Base-by-base conservation (phyloP, 306 rosid species). In the Mimosa bimucronata region DNA sequence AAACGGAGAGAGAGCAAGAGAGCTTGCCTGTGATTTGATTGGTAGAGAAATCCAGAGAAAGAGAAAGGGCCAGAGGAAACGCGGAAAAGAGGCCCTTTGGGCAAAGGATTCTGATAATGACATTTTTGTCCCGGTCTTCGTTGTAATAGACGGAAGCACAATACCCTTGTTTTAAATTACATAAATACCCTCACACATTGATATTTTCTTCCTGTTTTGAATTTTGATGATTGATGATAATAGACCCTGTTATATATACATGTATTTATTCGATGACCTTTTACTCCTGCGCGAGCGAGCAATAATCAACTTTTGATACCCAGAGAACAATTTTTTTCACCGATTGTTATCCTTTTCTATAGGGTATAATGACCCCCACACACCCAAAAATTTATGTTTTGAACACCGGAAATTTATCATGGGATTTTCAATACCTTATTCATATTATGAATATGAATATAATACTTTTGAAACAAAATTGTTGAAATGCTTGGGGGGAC, bases 1-100 rank as follows among this genome's bases (percentile, higher is more conserved):
- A 42, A 19, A 69, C 71, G 78, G 55, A 83, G 71, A 75, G 79
- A 71, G 79, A 62, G 48, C 65, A 71, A 18, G 76, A 77, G 85
- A 83, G 77, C 26, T 61, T 46, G 68, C 66, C 76, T 65, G 74
- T 73, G 92, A 88, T 78, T 83, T 81, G 91, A 88, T 86, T 87
- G 92, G 88, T 46, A 84, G 87, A 82, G 66, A 79, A 81, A 73
- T 68, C 82, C 57, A 83, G 52, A 41, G 84, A 79, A 65, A 40
- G 77, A 74, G 67, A 34, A 1, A 34, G 77, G 84, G 69, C 82
- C 84, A 74, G 81, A 53, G 74, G 48, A 84, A 87, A 85, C 84
- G 85, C 84, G 85, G 81, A 90, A 77, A 64, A 52, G 74, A 71
- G 50, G 78, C 61, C 45, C 81, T 84, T 78, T 58, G 79, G 83